phyloP scores from a whole-genome alignment of 805 yeast genomes.

The Lipomyces mesembrius region DNA sequence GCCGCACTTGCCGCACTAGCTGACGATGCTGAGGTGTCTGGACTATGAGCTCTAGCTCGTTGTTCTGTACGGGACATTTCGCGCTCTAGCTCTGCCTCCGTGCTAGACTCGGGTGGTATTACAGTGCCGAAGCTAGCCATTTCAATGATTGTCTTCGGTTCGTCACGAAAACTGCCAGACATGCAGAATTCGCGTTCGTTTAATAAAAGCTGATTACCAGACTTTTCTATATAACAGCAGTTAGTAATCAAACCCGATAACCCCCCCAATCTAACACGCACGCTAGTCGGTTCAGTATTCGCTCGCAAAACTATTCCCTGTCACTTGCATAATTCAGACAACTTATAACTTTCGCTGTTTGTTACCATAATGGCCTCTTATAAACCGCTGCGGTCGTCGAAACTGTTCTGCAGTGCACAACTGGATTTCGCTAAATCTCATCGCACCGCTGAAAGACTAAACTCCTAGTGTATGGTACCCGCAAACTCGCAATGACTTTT shows the following conservation, averaged over 20 bases:
- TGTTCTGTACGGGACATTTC: not conserved
- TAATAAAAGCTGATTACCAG: not conserved
- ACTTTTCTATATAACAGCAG: not conserved
- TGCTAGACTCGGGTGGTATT: not conserved
- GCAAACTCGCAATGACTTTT: not conserved
- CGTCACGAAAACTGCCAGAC: not conserved
- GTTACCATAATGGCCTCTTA: not conserved
- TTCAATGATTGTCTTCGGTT: not conserved
- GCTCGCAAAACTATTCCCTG: not conserved
- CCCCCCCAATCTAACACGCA: not conserved
- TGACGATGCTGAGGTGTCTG: not conserved
- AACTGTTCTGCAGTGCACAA: not conserved
- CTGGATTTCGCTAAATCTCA: slow-evolving; percentile 2
- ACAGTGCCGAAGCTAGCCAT: not conserved
- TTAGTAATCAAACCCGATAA: not conserved
- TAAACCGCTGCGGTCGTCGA: not conserved
- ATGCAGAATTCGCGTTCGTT: not conserved
- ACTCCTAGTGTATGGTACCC: not conserved
- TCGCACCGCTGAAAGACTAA: not conserved
- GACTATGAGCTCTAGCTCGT: not conserved
- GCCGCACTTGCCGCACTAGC: not conserved
- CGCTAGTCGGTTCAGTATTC: not conserved
- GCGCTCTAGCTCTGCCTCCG: not conserved
- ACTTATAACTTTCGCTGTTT: not conserved
- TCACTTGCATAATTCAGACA: not conserved